Conservation (phyloP, 805 yeast genomes). For the Tetrapisispora iriomotensis region DNA sequence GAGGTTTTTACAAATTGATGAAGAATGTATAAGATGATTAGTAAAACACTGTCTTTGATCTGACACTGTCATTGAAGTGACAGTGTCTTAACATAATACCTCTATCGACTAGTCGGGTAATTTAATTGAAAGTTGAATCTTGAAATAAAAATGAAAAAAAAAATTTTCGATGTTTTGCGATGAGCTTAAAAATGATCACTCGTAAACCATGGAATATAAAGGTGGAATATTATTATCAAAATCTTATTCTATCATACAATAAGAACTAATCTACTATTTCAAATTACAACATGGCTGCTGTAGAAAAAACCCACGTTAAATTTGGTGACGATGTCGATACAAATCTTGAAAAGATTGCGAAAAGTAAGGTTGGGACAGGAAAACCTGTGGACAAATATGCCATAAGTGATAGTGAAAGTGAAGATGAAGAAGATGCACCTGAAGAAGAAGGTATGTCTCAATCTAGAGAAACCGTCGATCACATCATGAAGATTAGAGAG, state of each 20-base stretch:
- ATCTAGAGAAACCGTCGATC: slow-evolving; percentile 20
- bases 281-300: background rate
- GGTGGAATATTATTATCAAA: too few relatives aligned
- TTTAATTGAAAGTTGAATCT: background rate
- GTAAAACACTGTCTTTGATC: too few relatives aligned
- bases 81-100: too few relatives aligned
- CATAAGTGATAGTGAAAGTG: slow-evolving; percentile 9
- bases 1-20: too few relatives aligned
- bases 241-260: too few relatives aligned
- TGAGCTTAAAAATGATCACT: background rate
- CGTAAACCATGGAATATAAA: too few relatives aligned
- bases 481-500: slow-evolving; percentile 20
- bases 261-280: too few relatives aligned
- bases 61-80: too few relatives aligned
- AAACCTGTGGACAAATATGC: background rate
- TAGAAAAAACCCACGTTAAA: background rate
- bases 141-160: background rate
- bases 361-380: background rate
- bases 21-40: too few relatives aligned
- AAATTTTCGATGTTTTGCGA: background rate
- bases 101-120: background rate
- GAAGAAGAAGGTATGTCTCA: slow-evolving; percentile 35
- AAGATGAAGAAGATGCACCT: slow-evolving; percentile 39
- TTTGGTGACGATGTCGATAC: slow-evolving; percentile 1
- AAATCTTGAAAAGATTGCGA: background rate